Base-by-base conservation (phyloP, 805 yeast genomes). In the Monosporozyma solicola region DNA sequence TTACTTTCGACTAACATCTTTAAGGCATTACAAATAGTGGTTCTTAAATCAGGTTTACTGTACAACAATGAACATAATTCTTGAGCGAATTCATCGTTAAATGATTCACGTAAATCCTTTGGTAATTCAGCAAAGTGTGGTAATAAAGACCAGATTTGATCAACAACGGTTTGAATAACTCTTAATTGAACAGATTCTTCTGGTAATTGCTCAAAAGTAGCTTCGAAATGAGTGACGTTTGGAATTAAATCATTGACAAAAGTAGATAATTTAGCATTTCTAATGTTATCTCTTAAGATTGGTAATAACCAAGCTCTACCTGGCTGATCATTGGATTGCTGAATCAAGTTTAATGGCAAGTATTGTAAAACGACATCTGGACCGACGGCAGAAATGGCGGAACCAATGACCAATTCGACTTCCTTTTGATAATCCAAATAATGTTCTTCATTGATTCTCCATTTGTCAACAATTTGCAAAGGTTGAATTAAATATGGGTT, bases 251-350 rank as follows among this genome's bases (percentile, higher is more conserved):
- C 74, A 24, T 70, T 69, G 54, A 78, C 76, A 69, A 81, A 94
- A 64, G 76, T 87, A 0, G 77, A 72, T 53, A 94, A 73, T 48
- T 77, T 75, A 1, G 97, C 85, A 61, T 81, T 78, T 61, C 83
- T 79, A 29, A 89, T 85, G 62, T 87, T 83, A 62, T 91, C 97
- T 72, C 97, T 84, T 56, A 94, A 77, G 35, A 94, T 67, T 10
- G 99, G 99, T 58, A 94, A 77, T 61, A 94, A 65, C 97, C 98
- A 94, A 47, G 97, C 97, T 66, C 98, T 80, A 47, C 97, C 97
- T n/a, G 83, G 78, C 45, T 77, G 75, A 33, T 72, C 69, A 27
- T 73, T 60, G 24, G 72, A 67, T 5, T 84, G 80, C 47, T 78
- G 77, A 32, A 76, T 74, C 61, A 94, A 75, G 64, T 92, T 89